Conservation (phyloP, 768 basidiomycete genomes). For the Hericium rajendrae region DNA sequence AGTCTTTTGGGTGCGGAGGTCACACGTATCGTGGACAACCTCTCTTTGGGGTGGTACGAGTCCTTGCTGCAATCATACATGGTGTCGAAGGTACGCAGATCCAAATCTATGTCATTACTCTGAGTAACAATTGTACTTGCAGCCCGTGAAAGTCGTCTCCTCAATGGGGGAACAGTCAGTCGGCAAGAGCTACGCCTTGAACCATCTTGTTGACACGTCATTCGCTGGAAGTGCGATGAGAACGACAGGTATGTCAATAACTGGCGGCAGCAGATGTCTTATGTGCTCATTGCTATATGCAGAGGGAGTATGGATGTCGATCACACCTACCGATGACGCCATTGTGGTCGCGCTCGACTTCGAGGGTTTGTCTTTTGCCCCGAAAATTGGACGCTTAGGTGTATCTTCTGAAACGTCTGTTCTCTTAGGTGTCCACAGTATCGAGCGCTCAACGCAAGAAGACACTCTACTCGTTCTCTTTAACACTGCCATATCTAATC, state of each 20-base stretch:
- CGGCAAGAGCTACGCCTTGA: conserved; percentile 50
- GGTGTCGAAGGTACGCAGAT: conserved; percentile 36
- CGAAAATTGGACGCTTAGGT: not conserved
- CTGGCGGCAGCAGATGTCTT: no score
- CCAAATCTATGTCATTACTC: conserved; percentile 31
- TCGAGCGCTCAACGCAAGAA: conserved; percentile 54
- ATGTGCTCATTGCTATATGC: not conserved
- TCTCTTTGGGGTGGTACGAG: conserved; percentile 60
- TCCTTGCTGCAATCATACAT: conserved; percentile 54
- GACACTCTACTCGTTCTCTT: conserved; percentile 55
- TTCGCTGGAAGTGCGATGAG: conserved; percentile 60
- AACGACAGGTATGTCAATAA: conserved; percentile 32
- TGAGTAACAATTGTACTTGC: conserved; percentile 29
- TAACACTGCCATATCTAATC: conserved; percentile 56
- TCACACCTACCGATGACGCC: conserved; percentile 45
- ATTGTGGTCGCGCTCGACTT: conserved; percentile 55
- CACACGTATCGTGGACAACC: conserved; percentile 41
- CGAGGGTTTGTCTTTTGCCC: conserved; percentile 33
- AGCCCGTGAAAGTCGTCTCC: conserved; percentile 51
- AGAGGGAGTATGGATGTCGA: conserved; percentile 62
- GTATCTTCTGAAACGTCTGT: not conserved
- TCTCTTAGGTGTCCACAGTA: conserved; percentile 44
- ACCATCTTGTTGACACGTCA: conserved; percentile 54
- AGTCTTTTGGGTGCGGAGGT: conserved; percentile 51
- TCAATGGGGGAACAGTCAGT: conserved; percentile 67